Evolutionary conservation across 768 basidiomycete genomes (phyloP).

Genomic region (Tricholoma hemisulphureum): DNA sequence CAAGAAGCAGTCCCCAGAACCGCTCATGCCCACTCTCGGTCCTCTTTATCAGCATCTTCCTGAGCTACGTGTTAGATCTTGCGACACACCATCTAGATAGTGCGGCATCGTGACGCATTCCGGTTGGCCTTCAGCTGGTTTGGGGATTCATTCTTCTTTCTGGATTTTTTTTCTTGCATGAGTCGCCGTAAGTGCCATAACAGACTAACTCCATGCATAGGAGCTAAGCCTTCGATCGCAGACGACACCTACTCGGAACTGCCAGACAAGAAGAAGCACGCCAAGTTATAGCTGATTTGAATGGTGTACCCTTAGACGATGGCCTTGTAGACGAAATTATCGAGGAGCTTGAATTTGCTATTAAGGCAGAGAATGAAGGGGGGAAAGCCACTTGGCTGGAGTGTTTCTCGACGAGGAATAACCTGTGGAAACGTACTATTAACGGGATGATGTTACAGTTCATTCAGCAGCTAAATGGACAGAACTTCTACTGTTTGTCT

Average conservation of each 20-base stretch:
- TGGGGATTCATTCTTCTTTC: constrained; percentile 68
- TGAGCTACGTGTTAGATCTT: constrained; percentile 70
- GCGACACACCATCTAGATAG: constrained; percentile 54
- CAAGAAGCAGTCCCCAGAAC: background rate
- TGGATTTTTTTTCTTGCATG: constrained; percentile 74
- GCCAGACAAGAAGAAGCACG: constrained; percentile 55
- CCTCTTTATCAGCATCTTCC: constrained; percentile 52
- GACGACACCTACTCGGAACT: constrained; percentile 68
- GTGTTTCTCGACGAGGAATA: constrained; percentile 68
- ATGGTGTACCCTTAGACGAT: constrained; percentile 59
- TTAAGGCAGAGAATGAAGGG: constrained; percentile 73
- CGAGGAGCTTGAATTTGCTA: constrained; percentile 63
- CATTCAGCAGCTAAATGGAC: constrained; percentile 77
- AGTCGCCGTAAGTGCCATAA: constrained; percentile 64
- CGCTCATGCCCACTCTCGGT: background rate
- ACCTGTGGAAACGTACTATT: constrained; percentile 68
- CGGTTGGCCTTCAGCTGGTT: constrained; percentile 70
- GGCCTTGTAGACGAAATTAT: constrained; percentile 56
- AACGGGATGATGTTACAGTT: constrained; percentile 87
- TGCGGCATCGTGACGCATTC: constrained; percentile 71
- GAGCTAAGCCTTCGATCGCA: constrained; percentile 19
- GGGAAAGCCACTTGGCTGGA: constrained; percentile 79
- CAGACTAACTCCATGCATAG: background rate
- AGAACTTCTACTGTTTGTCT: constrained; percentile 72
- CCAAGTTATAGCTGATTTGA: constrained; percentile 61